Evolutionary conservation across 805 yeast species (phyloP).

Genomic region (Cyberlindnera maritima): DNA sequence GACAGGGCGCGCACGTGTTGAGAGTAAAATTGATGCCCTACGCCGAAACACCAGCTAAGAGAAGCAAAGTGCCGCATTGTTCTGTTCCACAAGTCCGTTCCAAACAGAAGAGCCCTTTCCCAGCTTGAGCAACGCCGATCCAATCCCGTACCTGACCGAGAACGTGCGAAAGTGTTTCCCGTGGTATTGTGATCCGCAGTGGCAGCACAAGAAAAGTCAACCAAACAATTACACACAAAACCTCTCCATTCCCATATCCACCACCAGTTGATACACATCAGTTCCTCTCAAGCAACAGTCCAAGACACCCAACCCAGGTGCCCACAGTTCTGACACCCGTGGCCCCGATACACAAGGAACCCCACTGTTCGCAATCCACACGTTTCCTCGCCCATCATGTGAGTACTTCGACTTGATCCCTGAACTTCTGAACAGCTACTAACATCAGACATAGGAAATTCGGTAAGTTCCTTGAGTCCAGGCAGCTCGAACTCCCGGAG

Average conservation of each 20-base stretch:
- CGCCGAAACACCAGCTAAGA: not conserved
- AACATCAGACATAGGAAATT: slow-evolving; percentile 59
- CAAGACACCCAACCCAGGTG: not conserved
- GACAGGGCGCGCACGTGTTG: slow-evolving; percentile 1
- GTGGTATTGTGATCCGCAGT: not conserved
- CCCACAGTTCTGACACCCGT: not conserved
- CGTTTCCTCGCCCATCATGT: slow-evolving; percentile 1
- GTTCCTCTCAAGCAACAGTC: not conserved
- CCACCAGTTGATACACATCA: not conserved
- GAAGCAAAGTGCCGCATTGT: not conserved
- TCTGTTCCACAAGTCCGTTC: not conserved
- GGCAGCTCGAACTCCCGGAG: slow-evolving; percentile 93
- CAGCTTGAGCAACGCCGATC: not conserved
- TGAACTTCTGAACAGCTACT: not conserved
- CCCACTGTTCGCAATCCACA: not conserved
- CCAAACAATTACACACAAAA: not conserved
- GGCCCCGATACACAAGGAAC: not conserved
- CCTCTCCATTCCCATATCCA: not conserved
- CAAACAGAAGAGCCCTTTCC: not conserved
- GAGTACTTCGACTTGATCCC: not conserved
- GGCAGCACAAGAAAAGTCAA: not conserved
- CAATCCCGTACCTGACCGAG: not conserved
- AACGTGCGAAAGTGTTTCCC: not conserved
- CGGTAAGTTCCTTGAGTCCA: slow-evolving; percentile 91
- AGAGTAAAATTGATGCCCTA: not conserved